phyloP scores from a whole-genome alignment of 2,329 filamentous ascomycete species.

The Microdochium paspali region DNA sequence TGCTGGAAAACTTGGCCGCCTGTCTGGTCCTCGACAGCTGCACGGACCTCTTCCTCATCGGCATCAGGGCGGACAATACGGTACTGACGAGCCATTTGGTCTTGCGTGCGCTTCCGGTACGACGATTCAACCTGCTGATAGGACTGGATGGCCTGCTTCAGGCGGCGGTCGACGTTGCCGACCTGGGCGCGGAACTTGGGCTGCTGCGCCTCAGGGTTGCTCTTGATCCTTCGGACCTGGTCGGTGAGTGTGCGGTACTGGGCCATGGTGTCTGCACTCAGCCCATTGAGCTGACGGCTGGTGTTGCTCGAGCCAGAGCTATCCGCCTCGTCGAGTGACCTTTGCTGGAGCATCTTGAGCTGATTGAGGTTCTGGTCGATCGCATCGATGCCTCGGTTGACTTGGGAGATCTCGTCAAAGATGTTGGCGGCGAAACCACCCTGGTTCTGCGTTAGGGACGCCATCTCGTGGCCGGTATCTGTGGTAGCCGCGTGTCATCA shows the following conservation, averaged over 20 bases:
- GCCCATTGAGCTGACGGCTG: slow-evolving; percentile 60
- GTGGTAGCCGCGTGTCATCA: too few relatives aligned
- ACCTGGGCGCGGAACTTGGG: slow-evolving; percentile 73
- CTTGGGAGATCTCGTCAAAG: slow-evolving; percentile 74
- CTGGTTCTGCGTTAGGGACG: slow-evolving; percentile 44
- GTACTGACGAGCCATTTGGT: slow-evolving; percentile 92
- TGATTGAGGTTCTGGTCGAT: slow-evolving; percentile 65
- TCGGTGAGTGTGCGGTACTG: slow-evolving; percentile 72
- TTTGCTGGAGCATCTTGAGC: slow-evolving; percentile 61
- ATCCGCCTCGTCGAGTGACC: slow-evolving; percentile 66
- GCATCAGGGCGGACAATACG: slow-evolving; percentile 80
- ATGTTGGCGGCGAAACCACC: slow-evolving; percentile 42
- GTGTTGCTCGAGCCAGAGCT: slow-evolving; percentile 56
- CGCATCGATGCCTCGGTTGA: slow-evolving; percentile 67
- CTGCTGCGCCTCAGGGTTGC: slow-evolving; percentile 77
- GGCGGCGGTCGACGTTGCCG: slow-evolving; percentile 70
- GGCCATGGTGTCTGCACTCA: slow-evolving; percentile 73
- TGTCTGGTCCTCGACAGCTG: slow-evolving; percentile 63
- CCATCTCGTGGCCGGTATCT: slow-evolving; percentile 59
- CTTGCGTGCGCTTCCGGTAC: slow-evolving; percentile 95
- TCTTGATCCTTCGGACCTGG: slow-evolving; percentile 94
- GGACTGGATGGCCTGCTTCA: slow-evolving; percentile 99
- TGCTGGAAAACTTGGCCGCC: slow-evolving; percentile 81
- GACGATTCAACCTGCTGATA: slow-evolving; percentile 99
- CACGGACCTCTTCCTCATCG: slow-evolving; percentile 65